Evolutionary conservation across 1,284 basidiomycete species (phyloP).

Genomic region (Cerioporus squamosus): DNA sequence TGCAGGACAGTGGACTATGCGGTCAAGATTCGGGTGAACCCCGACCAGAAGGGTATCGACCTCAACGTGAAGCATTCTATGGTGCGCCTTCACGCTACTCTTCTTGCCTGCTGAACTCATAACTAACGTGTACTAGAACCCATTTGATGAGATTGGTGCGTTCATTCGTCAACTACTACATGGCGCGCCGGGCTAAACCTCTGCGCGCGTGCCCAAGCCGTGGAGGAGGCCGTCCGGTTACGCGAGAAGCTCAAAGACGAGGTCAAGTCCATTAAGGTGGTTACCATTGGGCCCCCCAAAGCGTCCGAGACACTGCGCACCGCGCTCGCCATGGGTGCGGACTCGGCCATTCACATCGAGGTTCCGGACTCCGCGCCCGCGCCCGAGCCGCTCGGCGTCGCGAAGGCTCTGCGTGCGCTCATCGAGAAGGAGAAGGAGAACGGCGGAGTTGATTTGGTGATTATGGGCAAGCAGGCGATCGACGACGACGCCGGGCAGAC

Average conservation of each 20-base stretch:
- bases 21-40: constrained; percentile 94
- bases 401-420: constrained; percentile 82
- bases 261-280: constrained; percentile 86
- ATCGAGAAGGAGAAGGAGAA: constrained; percentile 70
- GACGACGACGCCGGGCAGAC: constrained; percentile 98
- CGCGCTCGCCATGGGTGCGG: constrained; percentile 97
- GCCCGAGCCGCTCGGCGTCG: constrained; percentile 88
- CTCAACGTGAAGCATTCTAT: constrained; percentile 97
- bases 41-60: constrained; percentile 91
- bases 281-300: constrained; percentile 94
- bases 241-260: constrained; percentile 81
- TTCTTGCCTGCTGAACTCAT: background rate
- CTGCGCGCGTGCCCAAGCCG: constrained; percentile 58
- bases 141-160: constrained; percentile 95
- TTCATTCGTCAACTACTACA: constrained; percentile 11
- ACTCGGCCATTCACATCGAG: constrained; percentile 92
- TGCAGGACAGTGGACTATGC: constrained; percentile 80
- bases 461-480: constrained; percentile 99
- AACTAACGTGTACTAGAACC: constrained; percentile 67
- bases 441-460: constrained; percentile 80
- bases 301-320: constrained; percentile 91
- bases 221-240: constrained; percentile 96
- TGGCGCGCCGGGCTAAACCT: constrained; percentile 3
- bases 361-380: constrained; percentile 72
- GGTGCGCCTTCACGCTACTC: constrained; percentile 54